These are phyloP conservation scores for Leptographium procerum DNA, from an alignment of 2,329 filamentous ascomycete genomes.

Conservation along the genomic window DNA sequence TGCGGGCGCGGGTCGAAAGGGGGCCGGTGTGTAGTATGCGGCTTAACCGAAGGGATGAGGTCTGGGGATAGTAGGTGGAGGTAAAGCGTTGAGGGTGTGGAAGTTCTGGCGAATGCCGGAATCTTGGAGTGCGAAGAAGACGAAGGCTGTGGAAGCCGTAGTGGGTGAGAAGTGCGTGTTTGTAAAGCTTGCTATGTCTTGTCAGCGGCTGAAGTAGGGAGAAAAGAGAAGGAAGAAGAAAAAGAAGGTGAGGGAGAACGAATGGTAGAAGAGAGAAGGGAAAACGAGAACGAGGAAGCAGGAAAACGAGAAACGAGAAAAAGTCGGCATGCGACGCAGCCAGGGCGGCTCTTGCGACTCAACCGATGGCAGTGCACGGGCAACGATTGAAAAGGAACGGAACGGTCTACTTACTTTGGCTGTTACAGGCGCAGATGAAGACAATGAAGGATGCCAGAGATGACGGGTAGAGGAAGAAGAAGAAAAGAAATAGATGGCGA, in stretches of 20 bases:
- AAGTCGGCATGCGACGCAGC: neutral
- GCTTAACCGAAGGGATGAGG: constrained; percentile 27
- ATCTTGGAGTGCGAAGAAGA: constrained; percentile 56
- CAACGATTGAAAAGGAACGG: neutral
- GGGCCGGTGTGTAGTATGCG: constrained; percentile 14
- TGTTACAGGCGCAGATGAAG: neutral
- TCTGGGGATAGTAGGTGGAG: constrained; percentile 43
- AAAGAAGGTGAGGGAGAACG: too few relatives aligned
- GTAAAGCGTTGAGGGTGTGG: constrained; percentile 55
- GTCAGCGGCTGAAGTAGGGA: too few relatives aligned
- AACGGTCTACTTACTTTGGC: neutral
- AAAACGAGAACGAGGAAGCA: neutral
- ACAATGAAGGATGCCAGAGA: neutral
- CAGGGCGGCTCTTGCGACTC: neutral
- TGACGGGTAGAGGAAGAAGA: neutral
- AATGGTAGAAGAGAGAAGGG: neutral
- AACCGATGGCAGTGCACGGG: neutral
- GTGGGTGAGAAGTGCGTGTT: neutral
- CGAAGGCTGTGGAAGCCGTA: constrained; percentile 54
- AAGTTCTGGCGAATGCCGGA: constrained; percentile 53
- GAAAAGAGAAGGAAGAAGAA: neutral
- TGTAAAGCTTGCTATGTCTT: neutral
- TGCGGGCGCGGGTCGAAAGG: neutral
- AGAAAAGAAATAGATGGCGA: neutral
- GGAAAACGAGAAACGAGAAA: neutral